Evolutionary conservation across 441 rosid genomes (phyloP).

Genomic region (Erodium trifolium): DNA sequence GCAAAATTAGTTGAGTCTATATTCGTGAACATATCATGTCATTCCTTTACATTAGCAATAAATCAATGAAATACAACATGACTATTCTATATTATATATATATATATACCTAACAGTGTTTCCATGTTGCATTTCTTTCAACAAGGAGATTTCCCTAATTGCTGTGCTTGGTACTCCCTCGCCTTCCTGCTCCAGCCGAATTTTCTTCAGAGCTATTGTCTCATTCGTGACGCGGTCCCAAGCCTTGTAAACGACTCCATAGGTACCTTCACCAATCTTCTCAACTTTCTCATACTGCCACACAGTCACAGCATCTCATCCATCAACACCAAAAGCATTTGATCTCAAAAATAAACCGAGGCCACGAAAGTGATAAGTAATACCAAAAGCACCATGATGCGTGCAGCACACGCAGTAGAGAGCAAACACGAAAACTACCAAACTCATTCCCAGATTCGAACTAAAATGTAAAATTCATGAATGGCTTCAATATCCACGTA

Average conservation of each 20-base stretch:
- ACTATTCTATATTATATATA: no score
- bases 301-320: background rate
- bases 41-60: background rate
- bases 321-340: conserved; percentile 15
- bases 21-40: background rate
- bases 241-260: conserved; percentile 95
- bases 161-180: conserved; percentile 26
- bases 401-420: no score
- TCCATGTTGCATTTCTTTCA: conserved; percentile 25
- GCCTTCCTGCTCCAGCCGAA: conserved; percentile 35
- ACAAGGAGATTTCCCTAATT: conserved; percentile 21
- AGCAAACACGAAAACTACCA: no score
- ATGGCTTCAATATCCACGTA: no score
- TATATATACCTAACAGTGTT: conserved; percentile 21
- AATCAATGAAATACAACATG: background rate
- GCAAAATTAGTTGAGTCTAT: background rate
- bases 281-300: conserved; percentile 92
- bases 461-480: no score
- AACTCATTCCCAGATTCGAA: no score
- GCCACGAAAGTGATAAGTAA: no score
- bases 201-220: conserved; percentile 78
- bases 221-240: conserved; percentile 77
- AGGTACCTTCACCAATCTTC: conserved; percentile 97
- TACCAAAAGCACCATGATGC: no score
- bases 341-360: no score